Evolutionary conservation across 225 moss, liverwort and hornwort species (phyloP).

Genomic region (Pseudoscleropodium purum): DNA sequence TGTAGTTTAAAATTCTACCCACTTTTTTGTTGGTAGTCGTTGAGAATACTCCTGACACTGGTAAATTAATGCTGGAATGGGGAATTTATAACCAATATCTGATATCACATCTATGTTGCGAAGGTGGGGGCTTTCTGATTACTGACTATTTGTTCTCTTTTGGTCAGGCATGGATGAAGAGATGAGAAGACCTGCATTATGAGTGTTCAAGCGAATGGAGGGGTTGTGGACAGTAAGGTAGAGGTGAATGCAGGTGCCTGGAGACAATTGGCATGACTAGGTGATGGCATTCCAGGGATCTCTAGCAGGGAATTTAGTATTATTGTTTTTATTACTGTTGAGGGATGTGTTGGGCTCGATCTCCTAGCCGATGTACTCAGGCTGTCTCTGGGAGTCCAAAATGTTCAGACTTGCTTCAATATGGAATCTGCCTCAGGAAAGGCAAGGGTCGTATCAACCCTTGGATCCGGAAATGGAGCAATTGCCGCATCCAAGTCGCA

Average conservation of each 20-base stretch:
- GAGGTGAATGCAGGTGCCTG: background rate
- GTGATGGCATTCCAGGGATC: slow-evolving; percentile 13
- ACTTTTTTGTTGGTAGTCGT: background rate
- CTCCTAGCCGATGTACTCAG: background rate
- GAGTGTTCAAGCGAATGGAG: background rate
- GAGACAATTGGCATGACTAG: background rate
- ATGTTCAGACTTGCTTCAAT: slow-evolving; percentile 34
- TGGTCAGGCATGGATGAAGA: background rate
- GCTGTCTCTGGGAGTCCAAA: slow-evolving; percentile 7
- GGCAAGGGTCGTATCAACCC: slow-evolving; percentile 19
- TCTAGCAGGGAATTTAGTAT: background rate
- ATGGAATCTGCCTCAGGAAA: slow-evolving; percentile 40
- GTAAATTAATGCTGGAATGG: background rate
- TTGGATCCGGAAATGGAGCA: slow-evolving; percentile 36
- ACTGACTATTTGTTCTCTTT: background rate
- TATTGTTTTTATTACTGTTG: background rate
- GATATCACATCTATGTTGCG: background rate
- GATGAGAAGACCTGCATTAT: background rate
- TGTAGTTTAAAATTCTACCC: background rate
- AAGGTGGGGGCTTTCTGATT: background rate
- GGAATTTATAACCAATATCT: background rate
- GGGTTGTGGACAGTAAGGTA: background rate
- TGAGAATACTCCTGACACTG: background rate
- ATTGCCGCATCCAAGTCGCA: slow-evolving; percentile 44
- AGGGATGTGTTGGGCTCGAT: slow-evolving; percentile 10